A percentile compares a stretch with the other conserved stretches of the same genome.
These are phyloP conservation scores for Marchantia paleacea DNA, from an alignment of 225 moss, liverwort and hornwort genomes.

Conservation along the genomic window DNA sequence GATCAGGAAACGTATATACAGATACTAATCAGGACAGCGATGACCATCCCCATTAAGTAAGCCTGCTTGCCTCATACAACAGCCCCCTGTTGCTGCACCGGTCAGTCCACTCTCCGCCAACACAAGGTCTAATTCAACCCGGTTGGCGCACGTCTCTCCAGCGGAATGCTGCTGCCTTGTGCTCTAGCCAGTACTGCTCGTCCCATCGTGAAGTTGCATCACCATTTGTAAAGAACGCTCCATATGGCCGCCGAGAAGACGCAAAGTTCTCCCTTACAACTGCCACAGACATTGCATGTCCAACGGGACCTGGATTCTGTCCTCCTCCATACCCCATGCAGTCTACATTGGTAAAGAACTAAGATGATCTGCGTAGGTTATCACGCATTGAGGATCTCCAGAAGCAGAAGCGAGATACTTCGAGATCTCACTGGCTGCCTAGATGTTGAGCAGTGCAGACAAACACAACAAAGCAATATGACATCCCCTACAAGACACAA, in stretches of 20 bases:
- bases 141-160: not conserved
- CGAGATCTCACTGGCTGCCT: not conserved
- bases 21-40: not conserved
- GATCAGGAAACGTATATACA: not conserved
- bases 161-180: not conserved
- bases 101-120: constrained; percentile 2
- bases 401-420: not conserved
- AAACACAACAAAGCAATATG: not conserved
- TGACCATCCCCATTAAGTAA: constrained; percentile 4
- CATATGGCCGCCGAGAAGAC: not conserved
- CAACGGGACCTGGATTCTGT: not conserved
- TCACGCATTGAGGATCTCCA: no score
- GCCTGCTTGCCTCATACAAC: not conserved
- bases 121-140: not conserved
- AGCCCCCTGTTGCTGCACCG: constrained; percentile 1
- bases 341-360: not conserved
- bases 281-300: not conserved
- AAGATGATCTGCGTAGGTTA: not conserved
- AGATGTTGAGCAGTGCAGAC: not conserved
- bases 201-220: not conserved
- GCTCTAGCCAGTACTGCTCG: not conserved
- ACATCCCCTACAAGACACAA: not conserved
- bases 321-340: not conserved
- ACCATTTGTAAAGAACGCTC: not conserved
- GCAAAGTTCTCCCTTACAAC: not conserved